Percentiles rank a stretch among this genome's conserved stretches.
Evolutionary conservation across 2,329 filamentous ascomycete genomes (phyloP).

Genomic region (Sarocladium oryzae): DNA sequence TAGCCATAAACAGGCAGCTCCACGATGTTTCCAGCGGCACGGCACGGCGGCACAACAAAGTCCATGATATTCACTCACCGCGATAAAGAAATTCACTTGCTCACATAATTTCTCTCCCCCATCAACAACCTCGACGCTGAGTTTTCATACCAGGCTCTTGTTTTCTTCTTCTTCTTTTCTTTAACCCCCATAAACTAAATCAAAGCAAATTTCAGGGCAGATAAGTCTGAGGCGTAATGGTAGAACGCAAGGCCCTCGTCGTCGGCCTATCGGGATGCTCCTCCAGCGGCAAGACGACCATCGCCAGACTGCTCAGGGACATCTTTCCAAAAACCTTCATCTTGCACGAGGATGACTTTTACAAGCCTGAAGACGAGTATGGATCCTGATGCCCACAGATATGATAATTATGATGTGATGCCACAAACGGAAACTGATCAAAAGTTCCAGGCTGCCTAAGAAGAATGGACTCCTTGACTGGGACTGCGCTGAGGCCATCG

Average conservation of each 20-base stretch:
- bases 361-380: slow-evolving; percentile 68
- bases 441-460: slow-evolving; percentile 40
- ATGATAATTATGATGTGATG: too few relatives aligned
- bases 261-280: slow-evolving; percentile 85
- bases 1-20: too few relatives aligned
- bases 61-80: slow-evolving; percentile 9
- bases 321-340: slow-evolving; percentile 76
- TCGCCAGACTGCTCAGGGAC: slow-evolving; percentile 75
- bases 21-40: not conserved
- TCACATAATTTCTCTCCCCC: not conserved
- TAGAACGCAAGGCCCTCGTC: slow-evolving; percentile 48
- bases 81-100: slow-evolving; percentile 1
- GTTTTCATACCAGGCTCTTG: too few relatives aligned
- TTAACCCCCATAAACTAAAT: too few relatives aligned
- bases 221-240: slow-evolving; percentile 20
- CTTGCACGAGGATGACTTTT: slow-evolving; percentile 95
- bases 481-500: slow-evolving; percentile 79
- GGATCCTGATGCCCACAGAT: slow-evolving; percentile 21
- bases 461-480: slow-evolving; percentile 70
- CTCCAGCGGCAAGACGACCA: slow-evolving; percentile 90
- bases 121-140: too few relatives aligned
- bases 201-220: not conserved
- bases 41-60: too few relatives aligned
- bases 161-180: too few relatives aligned
- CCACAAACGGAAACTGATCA: not conserved